phyloP scores from a whole-genome alignment of 306 rosid species.

The Gastrolobium bilobum region DNA sequence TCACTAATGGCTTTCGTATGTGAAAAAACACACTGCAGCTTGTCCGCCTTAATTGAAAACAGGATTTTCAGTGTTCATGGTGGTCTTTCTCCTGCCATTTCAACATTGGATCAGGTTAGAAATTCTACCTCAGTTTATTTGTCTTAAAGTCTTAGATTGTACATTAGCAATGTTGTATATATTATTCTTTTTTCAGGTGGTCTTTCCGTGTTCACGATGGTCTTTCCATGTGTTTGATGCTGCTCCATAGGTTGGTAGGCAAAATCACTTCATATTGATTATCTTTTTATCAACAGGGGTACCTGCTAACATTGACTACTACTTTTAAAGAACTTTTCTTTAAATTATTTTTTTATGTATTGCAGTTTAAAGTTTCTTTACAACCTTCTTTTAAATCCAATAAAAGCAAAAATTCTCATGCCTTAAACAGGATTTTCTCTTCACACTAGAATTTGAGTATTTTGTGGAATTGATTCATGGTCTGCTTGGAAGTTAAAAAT shows the following conservation, averaged over 20 bases:
- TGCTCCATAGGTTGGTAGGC: slow-evolving; percentile 90
- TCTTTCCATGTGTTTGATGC: slow-evolving; percentile 96
- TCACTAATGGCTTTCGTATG: slow-evolving; percentile 37
- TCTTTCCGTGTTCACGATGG: no score
- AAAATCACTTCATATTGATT: slow-evolving; percentile 39
- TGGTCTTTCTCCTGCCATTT: slow-evolving; percentile 96
- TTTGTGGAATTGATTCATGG: no score
- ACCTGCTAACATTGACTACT: no score
- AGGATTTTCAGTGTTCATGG: slow-evolving; percentile 97
- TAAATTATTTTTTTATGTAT: no score
- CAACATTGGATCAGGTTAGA: slow-evolving; percentile 94
- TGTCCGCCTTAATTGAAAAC: slow-evolving; percentile 96
- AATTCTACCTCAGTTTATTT: slow-evolving; percentile 33
- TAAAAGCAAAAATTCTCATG: no score
- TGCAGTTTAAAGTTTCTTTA: no score
- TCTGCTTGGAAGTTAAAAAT: no score
- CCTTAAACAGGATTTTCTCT: no score
- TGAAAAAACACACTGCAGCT: slow-evolving; percentile 62
- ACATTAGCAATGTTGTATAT: slow-evolving; percentile 24
- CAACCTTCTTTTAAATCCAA: no score
- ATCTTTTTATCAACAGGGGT: no score
- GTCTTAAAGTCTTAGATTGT: slow-evolving; percentile 32
- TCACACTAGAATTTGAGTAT: no score
- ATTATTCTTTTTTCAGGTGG: slow-evolving; percentile 40
- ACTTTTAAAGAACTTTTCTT: no score